A percentile compares a stretch with the other conserved stretches of the same genome.
phyloP scores from a whole-genome alignment of 495 filamentous ascomycete genomes.

The Polyplosphaeria fusca region DNA sequence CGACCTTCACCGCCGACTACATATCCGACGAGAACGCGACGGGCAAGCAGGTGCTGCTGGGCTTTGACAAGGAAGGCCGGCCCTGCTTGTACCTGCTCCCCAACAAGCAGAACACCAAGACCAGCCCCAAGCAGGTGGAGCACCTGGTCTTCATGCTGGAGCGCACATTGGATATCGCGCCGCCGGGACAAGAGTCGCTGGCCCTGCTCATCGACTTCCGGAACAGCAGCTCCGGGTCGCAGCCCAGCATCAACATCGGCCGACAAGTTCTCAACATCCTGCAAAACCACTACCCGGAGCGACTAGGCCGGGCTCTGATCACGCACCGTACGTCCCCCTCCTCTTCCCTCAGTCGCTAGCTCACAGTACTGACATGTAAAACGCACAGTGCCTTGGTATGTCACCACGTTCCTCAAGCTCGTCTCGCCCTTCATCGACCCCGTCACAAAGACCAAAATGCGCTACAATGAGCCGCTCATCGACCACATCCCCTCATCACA shows the following conservation, averaged over 20 bases:
- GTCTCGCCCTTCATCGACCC: slow-evolving; percentile 97
- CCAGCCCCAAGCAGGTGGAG: slow-evolving; percentile 83
- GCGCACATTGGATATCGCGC: slow-evolving; percentile 81
- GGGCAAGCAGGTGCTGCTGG: slow-evolving; percentile 85
- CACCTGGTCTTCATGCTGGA: slow-evolving; percentile 96
- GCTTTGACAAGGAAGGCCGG: slow-evolving; percentile 78
- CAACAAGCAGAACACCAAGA: slow-evolving; percentile 85
- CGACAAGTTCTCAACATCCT: slow-evolving; percentile 80
- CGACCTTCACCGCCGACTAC: slow-evolving; percentile 72
- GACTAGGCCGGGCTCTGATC: slow-evolving; percentile 82
- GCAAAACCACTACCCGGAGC: slow-evolving; percentile 91
- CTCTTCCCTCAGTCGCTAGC: too few species aligned
- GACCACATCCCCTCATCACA: slow-evolving; percentile 74
- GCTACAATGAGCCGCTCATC: slow-evolving; percentile 85
- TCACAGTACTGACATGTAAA: too few species aligned
- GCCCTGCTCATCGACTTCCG: slow-evolving; percentile 87
- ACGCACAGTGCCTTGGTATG: slow-evolving; percentile 77
- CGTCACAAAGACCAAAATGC: slow-evolving; percentile 82
- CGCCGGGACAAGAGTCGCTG: slow-evolving; percentile 77
- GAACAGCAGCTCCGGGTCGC: slow-evolving; percentile 70
- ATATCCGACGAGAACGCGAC: slow-evolving; percentile 91
- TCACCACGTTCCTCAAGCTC: slow-evolving; percentile 88
- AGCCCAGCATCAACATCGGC: slow-evolving; percentile 70
- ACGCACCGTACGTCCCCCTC: slow-evolving; percentile 64
- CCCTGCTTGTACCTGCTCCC: slow-evolving; percentile 89